A percentile compares a stretch with the other conserved stretches of the same genome.
phyloP scores from a whole-genome alignment of 805 yeast species.

The Candida adriatica region DNA sequence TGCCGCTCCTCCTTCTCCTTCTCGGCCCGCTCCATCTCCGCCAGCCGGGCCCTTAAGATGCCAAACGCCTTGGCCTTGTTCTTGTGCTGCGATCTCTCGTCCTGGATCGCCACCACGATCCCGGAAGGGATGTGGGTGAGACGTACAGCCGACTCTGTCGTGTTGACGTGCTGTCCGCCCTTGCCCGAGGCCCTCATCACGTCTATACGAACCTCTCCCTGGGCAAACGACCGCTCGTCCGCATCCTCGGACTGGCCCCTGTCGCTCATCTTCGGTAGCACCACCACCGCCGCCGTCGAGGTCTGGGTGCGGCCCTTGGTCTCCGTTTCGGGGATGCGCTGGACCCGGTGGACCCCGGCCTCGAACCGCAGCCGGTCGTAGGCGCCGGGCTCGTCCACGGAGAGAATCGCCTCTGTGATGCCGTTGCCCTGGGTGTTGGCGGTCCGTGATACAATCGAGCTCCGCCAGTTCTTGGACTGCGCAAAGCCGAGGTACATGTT shows the following conservation, averaged over 20 bases:
- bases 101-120: constrained; percentile 82
- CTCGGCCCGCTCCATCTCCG: constrained; percentile 66
- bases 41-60: constrained; percentile 74
- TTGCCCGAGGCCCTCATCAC: constrained; percentile 97
- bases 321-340: constrained; percentile 89
- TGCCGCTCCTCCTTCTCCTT: constrained; percentile 58
- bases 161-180: constrained; percentile 97
- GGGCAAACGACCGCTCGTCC: constrained; percentile 65
- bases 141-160: constrained; percentile 95
- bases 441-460: constrained; percentile 48
- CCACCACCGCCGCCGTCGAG: constrained; percentile 93
- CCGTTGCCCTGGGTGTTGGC: constrained; percentile 60
- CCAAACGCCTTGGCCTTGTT: constrained; percentile 90
- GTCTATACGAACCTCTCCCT: constrained; percentile 86
- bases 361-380: constrained; percentile 71
- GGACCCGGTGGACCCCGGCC: constrained; percentile 95
- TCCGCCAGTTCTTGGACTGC: constrained; percentile 58
- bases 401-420: constrained; percentile 66
- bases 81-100: constrained; percentile 89
- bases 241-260: constrained; percentile 39
- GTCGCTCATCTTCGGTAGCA: constrained; percentile 72
- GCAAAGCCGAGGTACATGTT: constrained; percentile 79
- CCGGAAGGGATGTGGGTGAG: constrained; percentile 91
- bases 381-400: constrained; percentile 70
- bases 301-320: constrained; percentile 92